These are phyloP conservation scores for Gossypium davidsonii DNA, from an alignment of 441 rosid species.

Conservation along the genomic window DNA sequence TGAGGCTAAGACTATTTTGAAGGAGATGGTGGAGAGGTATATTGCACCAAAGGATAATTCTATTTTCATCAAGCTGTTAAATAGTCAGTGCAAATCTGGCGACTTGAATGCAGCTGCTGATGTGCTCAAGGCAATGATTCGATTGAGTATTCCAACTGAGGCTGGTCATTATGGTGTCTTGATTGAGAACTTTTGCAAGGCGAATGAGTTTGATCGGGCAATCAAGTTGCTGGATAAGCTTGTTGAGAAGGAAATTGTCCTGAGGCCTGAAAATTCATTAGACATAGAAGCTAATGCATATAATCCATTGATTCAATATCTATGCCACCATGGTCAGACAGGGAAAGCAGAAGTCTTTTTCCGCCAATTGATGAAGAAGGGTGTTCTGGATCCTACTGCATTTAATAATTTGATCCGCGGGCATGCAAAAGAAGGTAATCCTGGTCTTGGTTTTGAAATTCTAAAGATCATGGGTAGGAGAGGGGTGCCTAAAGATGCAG, in stretches of 20 bases:
- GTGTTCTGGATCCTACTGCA: constrained; percentile 61
- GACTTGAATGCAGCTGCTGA: constrained; percentile 65
- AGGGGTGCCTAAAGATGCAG: constrained; percentile 63
- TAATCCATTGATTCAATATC: constrained; percentile 59
- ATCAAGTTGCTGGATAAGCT: constrained; percentile 64
- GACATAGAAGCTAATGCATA: constrained; percentile 67
- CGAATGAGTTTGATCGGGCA: constrained; percentile 57
- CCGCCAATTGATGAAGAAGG: constrained; percentile 88
- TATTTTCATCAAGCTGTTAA: constrained; percentile 56
- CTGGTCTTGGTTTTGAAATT: constrained; percentile 76
- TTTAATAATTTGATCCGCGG: constrained; percentile 75
- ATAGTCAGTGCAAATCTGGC: constrained; percentile 54
- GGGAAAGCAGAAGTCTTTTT: constrained; percentile 76
- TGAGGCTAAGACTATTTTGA: constrained; percentile 55
- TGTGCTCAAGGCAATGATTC: constrained; percentile 76
- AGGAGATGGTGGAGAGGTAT: constrained; percentile 56
- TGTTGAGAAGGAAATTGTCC: constrained; percentile 65
- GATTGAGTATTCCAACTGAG: constrained; percentile 65
- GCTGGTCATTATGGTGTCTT: constrained; percentile 84
- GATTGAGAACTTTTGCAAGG: constrained; percentile 70
- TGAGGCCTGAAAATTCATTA: constrained; percentile 60
- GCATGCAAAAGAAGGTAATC: constrained; percentile 82
- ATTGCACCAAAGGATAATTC: constrained; percentile 71
- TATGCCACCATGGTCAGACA: constrained; percentile 66
- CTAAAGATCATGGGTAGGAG: constrained; percentile 77